phyloP scores from a whole-genome alignment of 257 asterid genomes.

The Gentiana macrophylla region DNA sequence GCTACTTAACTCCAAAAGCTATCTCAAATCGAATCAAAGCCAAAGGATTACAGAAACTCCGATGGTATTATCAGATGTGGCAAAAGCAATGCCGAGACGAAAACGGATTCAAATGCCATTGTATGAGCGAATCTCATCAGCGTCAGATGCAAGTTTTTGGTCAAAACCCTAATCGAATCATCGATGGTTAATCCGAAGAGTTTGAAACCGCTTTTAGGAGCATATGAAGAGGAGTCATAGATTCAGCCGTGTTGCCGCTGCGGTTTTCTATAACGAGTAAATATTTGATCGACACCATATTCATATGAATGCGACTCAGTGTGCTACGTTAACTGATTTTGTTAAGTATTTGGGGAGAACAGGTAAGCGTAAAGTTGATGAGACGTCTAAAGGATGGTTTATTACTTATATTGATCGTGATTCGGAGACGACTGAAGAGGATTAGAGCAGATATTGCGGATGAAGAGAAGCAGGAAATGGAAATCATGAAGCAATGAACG shows the following conservation, averaged over 20 bases:
- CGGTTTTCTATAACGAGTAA: constrained; percentile 80
- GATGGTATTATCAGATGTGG: constrained; percentile 93
- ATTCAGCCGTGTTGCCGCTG: no score
- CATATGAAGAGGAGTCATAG: constrained; percentile 85
- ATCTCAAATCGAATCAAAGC: constrained; percentile 83
- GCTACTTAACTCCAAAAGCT: no score
- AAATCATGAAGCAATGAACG: constrained; percentile 68
- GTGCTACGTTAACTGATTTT: constrained; percentile 85
- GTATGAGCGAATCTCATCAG: no score
- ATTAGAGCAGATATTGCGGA: constrained; percentile 67
- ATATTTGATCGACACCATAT: constrained; percentile 69
- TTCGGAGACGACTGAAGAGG: constrained; percentile 71
- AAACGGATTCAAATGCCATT: no score
- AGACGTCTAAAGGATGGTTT: no score
- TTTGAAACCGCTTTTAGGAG: constrained; percentile 57
- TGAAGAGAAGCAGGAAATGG: constrained; percentile 87
- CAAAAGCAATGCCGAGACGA: no score
- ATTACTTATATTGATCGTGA: constrained; percentile 79
- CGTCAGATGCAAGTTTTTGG: constrained; percentile 90
- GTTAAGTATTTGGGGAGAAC: constrained; percentile 68
- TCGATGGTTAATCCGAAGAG: constrained; percentile 70
- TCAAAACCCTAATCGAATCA: constrained; percentile 57
- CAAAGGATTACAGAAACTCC: constrained; percentile 70
- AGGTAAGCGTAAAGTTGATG: no score
- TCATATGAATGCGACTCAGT: constrained; percentile 80